These are phyloP conservation scores for Gnomoniopsis smithogilvyi DNA, from an alignment of 2,329 filamentous ascomycete species.

Conservation along the genomic window DNA sequence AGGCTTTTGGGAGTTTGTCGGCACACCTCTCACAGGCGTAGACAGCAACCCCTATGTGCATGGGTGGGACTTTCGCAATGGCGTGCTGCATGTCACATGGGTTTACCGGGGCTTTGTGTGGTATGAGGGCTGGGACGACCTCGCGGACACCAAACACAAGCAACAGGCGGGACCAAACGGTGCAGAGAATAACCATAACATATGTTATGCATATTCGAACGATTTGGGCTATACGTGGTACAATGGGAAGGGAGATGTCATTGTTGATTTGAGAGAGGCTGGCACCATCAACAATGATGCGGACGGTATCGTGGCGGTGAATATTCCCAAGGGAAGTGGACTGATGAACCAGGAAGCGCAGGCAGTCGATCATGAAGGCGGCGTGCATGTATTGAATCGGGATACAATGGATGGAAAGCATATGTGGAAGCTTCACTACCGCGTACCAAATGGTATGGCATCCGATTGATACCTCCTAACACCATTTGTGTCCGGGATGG, in stretches of 20 bases:
- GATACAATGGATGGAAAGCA: constrained; percentile 31
- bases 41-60: constrained; percentile 51
- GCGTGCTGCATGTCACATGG: constrained; percentile 42
- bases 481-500: background rate
- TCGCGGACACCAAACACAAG: constrained; percentile 36
- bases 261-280: constrained; percentile 32
- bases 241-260: constrained; percentile 31
- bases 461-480: background rate
- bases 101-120: constrained; percentile 47
- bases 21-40: constrained; percentile 40
- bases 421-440: constrained; percentile 39
- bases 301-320: constrained; percentile 39
- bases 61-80: constrained; percentile 36
- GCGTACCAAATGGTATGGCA: constrained; percentile 28
- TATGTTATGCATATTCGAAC: constrained; percentile 47
- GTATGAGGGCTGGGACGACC: constrained; percentile 41
- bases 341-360: constrained; percentile 50
- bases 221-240: constrained; percentile 41
- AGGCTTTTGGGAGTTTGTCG: constrained; percentile 35
- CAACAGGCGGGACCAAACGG: constrained; percentile 39
- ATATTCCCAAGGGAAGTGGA: constrained; percentile 41
- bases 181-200: constrained; percentile 45
- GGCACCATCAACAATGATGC: constrained; percentile 38
- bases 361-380: constrained; percentile 39
- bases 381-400: constrained; percentile 47